phyloP scores from a whole-genome alignment of 2,329 filamentous ascomycete genomes.

The Epichloe gansuensis region DNA sequence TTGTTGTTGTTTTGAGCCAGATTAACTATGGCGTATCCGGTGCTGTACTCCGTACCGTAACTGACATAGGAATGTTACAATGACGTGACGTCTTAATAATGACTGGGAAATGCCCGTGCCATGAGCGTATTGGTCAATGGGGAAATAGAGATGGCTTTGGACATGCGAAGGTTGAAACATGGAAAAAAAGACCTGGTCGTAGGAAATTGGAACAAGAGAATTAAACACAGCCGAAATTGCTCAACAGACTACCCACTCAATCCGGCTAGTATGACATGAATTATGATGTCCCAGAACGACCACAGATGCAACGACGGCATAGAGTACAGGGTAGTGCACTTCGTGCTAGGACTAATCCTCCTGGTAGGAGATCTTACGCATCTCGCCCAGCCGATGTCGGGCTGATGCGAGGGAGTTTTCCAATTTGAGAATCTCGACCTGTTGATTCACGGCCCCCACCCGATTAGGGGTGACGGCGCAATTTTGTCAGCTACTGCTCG shows the following conservation, averaged over 20 bases:
- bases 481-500: conserved; percentile 6
- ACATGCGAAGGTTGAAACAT: not conserved
- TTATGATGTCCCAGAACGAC: not conserved
- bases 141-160: not conserved
- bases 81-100: not conserved
- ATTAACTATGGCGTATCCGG: not conserved
- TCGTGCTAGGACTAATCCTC: conserved; percentile 47
- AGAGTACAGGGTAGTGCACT: not conserved
- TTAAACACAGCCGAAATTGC: not conserved
- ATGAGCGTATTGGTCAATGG: no score
- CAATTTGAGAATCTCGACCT: conserved; percentile 95
- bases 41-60: not conserved
- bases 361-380: conserved; percentile 94
- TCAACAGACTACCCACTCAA: not conserved
- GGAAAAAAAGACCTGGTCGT: not conserved
- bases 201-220: not conserved
- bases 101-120: not conserved
- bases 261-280: not conserved
- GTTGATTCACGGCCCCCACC: conserved; percentile 4
- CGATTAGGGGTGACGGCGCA: not conserved
- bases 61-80: not conserved
- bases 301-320: not conserved
- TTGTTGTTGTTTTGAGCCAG: not conserved
- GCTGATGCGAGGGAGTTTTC: conserved; percentile 77
- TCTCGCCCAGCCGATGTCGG: conserved; percentile 78